phyloP scores from a whole-genome alignment of 345 rosid species.

The Durio zibethinus region DNA sequence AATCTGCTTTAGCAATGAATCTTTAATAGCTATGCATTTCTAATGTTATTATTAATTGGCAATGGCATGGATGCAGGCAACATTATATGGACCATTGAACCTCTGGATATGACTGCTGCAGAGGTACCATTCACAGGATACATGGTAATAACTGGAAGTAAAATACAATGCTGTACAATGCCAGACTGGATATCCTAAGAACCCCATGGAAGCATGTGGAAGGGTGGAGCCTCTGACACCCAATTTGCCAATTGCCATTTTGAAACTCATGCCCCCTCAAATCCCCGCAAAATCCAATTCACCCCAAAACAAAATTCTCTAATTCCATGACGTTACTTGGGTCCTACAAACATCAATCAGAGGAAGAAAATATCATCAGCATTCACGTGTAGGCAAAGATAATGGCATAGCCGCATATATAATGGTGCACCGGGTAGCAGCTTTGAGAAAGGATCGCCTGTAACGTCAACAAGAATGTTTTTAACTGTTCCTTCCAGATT shows the following conservation, averaged over 20 bases:
- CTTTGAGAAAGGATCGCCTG: constrained; percentile 2
- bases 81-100: background rate
- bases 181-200: constrained; percentile 43
- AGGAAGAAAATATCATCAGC: constrained; percentile 25
- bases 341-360: constrained; percentile 25
- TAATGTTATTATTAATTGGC: background rate
- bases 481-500: background rate
- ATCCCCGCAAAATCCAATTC: background rate
- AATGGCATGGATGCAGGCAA: background rate
- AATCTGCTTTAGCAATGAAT: background rate
- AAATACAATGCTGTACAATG: constrained; percentile 19
- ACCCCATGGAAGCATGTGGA: constrained; percentile 38
- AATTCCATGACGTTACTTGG: constrained; percentile 21
- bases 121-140: background rate
- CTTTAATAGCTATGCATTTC: background rate
- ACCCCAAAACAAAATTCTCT: constrained; percentile 25
- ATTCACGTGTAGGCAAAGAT: constrained; percentile 16
- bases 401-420: constrained; percentile 1
- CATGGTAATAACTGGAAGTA: constrained; percentile 12
- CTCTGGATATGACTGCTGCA: background rate
- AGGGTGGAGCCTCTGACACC: constrained; percentile 45
- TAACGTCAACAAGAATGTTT: constrained; percentile 7
- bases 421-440: background rate
- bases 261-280: constrained; percentile 16
- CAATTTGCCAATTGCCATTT: constrained; percentile 8